A percentile compares a stretch with the other conserved stretches of the same genome.
Evolutionary conservation across 345 rosid genomes (phyloP).

Genomic region (Populus ilicifolia): DNA sequence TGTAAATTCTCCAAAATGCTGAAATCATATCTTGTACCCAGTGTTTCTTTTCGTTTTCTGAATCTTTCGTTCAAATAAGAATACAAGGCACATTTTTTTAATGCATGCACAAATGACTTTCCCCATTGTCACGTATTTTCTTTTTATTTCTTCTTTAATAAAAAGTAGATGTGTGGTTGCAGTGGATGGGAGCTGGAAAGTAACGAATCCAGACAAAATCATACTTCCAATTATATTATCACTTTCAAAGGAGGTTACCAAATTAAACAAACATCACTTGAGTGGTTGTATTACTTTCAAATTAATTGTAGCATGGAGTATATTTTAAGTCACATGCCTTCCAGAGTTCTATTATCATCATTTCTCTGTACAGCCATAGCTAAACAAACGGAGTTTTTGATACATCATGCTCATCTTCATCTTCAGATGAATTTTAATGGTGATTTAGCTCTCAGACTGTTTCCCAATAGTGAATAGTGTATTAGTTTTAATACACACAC

Average conservation of each 20-base stretch:
- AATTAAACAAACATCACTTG: slow-evolving; percentile 19
- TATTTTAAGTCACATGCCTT: slow-evolving; percentile 25
- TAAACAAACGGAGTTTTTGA: background rate
- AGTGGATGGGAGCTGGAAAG: slow-evolving; percentile 27
- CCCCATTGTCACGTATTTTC: background rate
- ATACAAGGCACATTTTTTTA: no score
- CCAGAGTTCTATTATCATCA: background rate
- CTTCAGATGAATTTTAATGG: background rate
- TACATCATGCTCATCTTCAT: background rate
- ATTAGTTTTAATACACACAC: no score
- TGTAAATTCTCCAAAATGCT: background rate
- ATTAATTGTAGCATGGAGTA: slow-evolving; percentile 24
- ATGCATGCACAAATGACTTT: background rate
- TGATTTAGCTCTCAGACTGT: background rate
- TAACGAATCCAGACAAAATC: slow-evolving; percentile 13
- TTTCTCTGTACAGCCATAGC: background rate
- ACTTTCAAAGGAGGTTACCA: slow-evolving; percentile 19
- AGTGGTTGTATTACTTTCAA: slow-evolving; percentile 31
- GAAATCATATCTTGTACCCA: background rate
- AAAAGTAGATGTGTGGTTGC: background rate
- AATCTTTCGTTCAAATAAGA: slow-evolving; percentile 8
- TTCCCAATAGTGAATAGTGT: background rate
- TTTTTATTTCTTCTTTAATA: background rate
- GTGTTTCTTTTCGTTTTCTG: background rate
- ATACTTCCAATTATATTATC: slow-evolving; percentile 20